Percentiles rank a stretch among this genome's conserved stretches.
Conservation (phyloP, 352 stramenopile genomes). For the Phytophthora tubulina region DNA sequence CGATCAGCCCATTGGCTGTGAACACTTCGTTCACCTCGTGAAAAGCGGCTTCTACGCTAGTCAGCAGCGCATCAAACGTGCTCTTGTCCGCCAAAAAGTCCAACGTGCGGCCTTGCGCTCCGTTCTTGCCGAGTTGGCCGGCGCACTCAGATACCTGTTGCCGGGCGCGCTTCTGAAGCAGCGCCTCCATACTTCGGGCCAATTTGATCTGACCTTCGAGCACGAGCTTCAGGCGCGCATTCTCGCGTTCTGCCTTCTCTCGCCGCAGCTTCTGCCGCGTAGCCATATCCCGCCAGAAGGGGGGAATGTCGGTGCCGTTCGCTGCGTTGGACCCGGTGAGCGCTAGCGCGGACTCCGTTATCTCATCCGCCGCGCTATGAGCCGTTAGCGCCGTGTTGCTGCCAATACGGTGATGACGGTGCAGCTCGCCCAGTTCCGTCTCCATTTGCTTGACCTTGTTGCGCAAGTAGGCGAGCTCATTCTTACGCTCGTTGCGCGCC, state of each 20-base stretch:
- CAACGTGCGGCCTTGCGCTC: constrained; percentile 24
- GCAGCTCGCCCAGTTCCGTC: constrained; percentile 37
- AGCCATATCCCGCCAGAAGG: constrained; percentile 55
- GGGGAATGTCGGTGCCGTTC: constrained; percentile 11
- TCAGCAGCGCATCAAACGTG: constrained; percentile 45
- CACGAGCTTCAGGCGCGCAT: constrained; percentile 58
- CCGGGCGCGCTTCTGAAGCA: constrained; percentile 51
- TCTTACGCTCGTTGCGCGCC: constrained; percentile 54
- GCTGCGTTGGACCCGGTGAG: background rate
- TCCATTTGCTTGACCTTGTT: constrained; percentile 59
- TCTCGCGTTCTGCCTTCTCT: constrained; percentile 54
- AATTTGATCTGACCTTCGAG: constrained; percentile 64
- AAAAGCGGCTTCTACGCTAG: constrained; percentile 38
- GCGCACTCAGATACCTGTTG: constrained; percentile 33
- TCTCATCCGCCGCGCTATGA: background rate
- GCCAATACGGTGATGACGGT: constrained; percentile 16
- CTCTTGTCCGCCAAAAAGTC: constrained; percentile 24
- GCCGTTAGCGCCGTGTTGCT: constrained; percentile 2
- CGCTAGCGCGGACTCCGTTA: constrained; percentile 2
- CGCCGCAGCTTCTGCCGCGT: constrained; percentile 48
- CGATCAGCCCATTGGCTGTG: constrained; percentile 35
- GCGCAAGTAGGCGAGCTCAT: constrained; percentile 65
- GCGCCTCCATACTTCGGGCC: constrained; percentile 49
- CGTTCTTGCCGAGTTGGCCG: constrained; percentile 5
- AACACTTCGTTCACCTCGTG: constrained; percentile 43